Base-by-base conservation (phyloP, 2,329 filamentous ascomycete species). In the Purpureocillium takamizusanense region DNA sequence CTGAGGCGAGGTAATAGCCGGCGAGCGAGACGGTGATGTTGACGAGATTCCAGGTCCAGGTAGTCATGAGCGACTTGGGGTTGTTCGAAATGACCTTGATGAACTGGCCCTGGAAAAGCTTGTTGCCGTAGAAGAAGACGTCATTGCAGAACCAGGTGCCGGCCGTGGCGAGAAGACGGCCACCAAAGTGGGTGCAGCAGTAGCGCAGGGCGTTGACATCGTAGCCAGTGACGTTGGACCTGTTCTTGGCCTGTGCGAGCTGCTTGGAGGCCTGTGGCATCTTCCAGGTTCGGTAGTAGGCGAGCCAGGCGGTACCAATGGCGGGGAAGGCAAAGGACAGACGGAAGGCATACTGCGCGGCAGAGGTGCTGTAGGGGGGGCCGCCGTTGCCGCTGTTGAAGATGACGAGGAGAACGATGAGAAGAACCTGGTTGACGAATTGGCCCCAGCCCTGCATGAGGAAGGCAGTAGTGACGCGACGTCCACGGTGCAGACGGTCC, bases 391-490 rank as follows among this genome's bases (percentile, higher is more conserved):
- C 84, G 54, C 81, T 79, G 72, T 94, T 87, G 76, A 95, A 92
- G 65, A 90, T 84, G 51, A 94, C 72, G 42, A 95, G 76, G 36
- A 94, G 70, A 38, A 95, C 59, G 54, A 97, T 95, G 46, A 97
- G 75, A 41, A 94, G 65, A 51, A 84, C 82, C 65, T 95, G 90
- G 76, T 97, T 97, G 69, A 86, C 71, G 60, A 95, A 86, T 63
- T 97, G 90, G 48, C 90, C 90, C 90, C 90, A 97, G 39, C 90
- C 90, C 65, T 97, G 90, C 90, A 97, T 95, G 64, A 97, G 65
- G 70, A 97, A 97, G 42, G 90, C 89, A 61, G 83, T 87, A 48
- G 88, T 95, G 58, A 95, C 90, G 63, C 94, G 94, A 56, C 90
- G 86, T 47, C 90, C 90, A 65, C 90, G 87, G 69, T 97, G 90